Base-by-base conservation (phyloP, 495 filamentous ascomycete genomes). In the Talaromyces thailandensis region DNA sequence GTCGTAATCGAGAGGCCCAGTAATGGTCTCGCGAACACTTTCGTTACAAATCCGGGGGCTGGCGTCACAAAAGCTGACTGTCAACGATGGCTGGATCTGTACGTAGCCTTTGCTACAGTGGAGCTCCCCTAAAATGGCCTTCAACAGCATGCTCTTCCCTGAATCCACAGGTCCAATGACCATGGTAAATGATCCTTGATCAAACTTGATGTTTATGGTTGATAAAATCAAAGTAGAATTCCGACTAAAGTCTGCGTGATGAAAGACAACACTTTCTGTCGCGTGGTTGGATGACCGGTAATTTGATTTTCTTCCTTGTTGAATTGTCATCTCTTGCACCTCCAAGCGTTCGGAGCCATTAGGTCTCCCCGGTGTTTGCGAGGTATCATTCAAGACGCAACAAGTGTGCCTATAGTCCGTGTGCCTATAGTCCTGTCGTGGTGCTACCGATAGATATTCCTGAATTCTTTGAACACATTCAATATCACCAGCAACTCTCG, bases 391-490 rank as follows among this genome's bases (percentile, higher is more conserved):
- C 35, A 4, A 40, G 12, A 12, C 9, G 35, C 5, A 31, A 18
- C 48, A 9, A 18, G 29, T 55, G 25, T 51, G n/a, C n/a, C 11
- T 6, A 56, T 35, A 25, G 12, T 58, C 56, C 14, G n/a, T n/a
- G n/a, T n/a, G n/a, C n/a, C n/a, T n/a, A 16, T 37, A 59, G 18
- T 61, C 40, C 11, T 29, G 51, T 71, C 73, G 16, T 76, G 76
- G 14, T 77, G 69, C 16, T 60, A 28, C 23, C 9, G 28, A 25
- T 11, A 88, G 67, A 62, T 84, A 88, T 5, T 75, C 68, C 61
- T 87, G 84, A n/a, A 88, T 85, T 3, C 86, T 76, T 24, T 70
- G 66, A 57, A 88, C 80, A 58, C 84, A 85, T 6, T 83, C 84
- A 5, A 83, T 66, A 2, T 78, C 81, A 1, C 79, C 82, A 11